A percentile compares a stretch with the other conserved stretches of the same genome.
Evolutionary conservation across 495 filamentous ascomycete species (phyloP).

Genomic region (Penicillium ochrochloron): DNA sequence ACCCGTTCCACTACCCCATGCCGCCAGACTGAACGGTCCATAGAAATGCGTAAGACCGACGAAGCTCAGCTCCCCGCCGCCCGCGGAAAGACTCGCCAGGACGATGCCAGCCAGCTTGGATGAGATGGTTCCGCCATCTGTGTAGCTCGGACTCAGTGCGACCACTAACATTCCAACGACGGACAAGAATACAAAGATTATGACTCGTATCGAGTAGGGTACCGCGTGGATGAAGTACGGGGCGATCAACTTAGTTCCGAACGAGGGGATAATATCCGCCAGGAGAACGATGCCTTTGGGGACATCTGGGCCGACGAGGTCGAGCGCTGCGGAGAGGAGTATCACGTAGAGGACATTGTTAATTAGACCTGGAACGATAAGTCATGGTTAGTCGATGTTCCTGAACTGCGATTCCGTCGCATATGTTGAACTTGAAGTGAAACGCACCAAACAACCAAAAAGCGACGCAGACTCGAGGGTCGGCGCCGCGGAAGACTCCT

Average conservation of each 20-base stretch:
- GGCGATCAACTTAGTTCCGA: constrained; percentile 82
- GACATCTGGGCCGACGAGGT: constrained; percentile 82
- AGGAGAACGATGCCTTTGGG: constrained; percentile 93
- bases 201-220: constrained; percentile 75
- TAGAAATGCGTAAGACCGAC: constrained; percentile 92
- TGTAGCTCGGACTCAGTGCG: constrained; percentile 70
- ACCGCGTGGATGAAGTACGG: constrained; percentile 92
- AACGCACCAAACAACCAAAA: constrained; percentile 91
- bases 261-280: constrained; percentile 87
- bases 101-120: constrained; percentile 81
- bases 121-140: constrained; percentile 62
- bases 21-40: constrained; percentile 84
- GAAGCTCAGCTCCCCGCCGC: constrained; percentile 87
- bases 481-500: constrained; percentile 65
- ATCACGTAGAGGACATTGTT: constrained; percentile 99
- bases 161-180: constrained; percentile 85
- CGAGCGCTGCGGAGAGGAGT: constrained; percentile 92
- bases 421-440: neutral
- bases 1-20: constrained; percentile 93
- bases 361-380: constrained; percentile 71
- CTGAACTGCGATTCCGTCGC: neutral
- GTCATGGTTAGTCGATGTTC: neutral
- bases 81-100: constrained; percentile 82
- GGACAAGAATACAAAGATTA: constrained; percentile 73
- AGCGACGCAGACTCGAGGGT: constrained; percentile 73